Base-by-base conservation (phyloP, 805 yeast species). In the Pichia nanzhaoensis region DNA sequence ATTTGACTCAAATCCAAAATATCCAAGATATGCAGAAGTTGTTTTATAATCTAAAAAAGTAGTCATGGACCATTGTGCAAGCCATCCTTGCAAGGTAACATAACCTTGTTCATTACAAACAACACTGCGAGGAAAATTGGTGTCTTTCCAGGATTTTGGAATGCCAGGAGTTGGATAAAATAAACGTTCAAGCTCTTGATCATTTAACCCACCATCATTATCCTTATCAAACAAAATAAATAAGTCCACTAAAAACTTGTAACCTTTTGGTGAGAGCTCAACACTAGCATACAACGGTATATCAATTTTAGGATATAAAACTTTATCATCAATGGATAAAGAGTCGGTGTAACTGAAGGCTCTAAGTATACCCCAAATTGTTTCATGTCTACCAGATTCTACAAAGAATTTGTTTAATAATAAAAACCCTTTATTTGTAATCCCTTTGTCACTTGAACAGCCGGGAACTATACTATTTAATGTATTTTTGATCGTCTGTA, bases 1-100 rank as follows among this genome's bases (percentile, higher is more conserved):
- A 55, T 45, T 57, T 52, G 51, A 56, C 69, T 86, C 95, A 58
- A 84, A 91, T 0, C 99, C 99, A 45, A 93, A 72, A 65, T 86
- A 87, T 0, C 95, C 95, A 50, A 93, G 65, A 56, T 91, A 93
- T 41, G 88, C 95, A 41, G 93, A 71, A 0, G 98, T 89, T 1
- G 88, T 82, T 54, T 75, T 79, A 58, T 84, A 79, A 55, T 90
- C 95, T 27, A 93, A 67, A 53, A 79, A 89, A 0, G 98, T 91
- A 0, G 96, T 88, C 85, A 93, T 84, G 55, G 91, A 83, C 99
- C 99, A 93, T 57, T 91, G 98, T 0, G 99, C 99, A 33, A 93
- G 66, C 99, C 99, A 93, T 3, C 99, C 99, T 66, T 95, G 99
- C 22, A 93, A 64, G 0, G 98, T 88, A 4, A 93, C 89, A 59